Conservation (phyloP, 192 early-diverging fungal species). For the Kickxella alabastrina region DNA sequence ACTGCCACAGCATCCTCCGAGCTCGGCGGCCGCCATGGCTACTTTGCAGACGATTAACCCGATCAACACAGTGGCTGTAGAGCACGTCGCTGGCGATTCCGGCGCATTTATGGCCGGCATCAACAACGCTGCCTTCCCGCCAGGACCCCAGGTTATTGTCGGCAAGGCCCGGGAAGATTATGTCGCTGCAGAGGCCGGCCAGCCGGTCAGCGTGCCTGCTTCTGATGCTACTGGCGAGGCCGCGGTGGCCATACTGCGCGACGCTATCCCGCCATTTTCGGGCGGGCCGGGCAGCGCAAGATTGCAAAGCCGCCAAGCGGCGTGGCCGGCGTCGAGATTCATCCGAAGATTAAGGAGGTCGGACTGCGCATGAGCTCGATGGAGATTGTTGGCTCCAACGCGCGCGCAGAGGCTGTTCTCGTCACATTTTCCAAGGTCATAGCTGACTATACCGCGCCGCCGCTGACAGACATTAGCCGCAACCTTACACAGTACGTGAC, state of each 20-base stretch:
- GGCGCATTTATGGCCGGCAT: constrained; percentile 32
- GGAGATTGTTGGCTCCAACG: constrained; percentile 87
- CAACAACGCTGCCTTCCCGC: constrained; percentile 37
- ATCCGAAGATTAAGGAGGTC: constrained; percentile 81
- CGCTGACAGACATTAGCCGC: constrained; percentile 70
- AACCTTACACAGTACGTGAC: constrained; percentile 77
- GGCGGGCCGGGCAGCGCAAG: constrained; percentile 32
- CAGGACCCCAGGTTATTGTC: constrained; percentile 41
- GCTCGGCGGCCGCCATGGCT: constrained; percentile 29
- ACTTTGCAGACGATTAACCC: constrained; percentile 8
- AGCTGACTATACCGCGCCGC: constrained; percentile 85
- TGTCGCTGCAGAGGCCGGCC: constrained; percentile 13
- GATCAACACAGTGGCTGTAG: constrained; percentile 14
- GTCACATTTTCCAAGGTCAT: constrained; percentile 84
- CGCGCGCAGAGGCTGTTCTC: constrained; percentile 85
- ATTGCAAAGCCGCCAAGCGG: constrained; percentile 23
- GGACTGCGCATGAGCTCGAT: constrained; percentile 84
- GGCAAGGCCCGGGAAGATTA: constrained; percentile 41
- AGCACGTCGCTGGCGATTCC: constrained; percentile 21
- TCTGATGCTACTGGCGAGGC: constrained; percentile 13
- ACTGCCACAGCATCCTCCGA: constrained; percentile 40
- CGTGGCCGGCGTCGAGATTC: constrained; percentile 52
- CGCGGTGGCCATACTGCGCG: constrained; percentile 20
- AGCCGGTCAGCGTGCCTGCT: constrained; percentile 23
- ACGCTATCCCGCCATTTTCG: constrained; percentile 41